Conservation (phyloP, 169 alveolate genomes). For the Perkinsus chesapeaki region DNA sequence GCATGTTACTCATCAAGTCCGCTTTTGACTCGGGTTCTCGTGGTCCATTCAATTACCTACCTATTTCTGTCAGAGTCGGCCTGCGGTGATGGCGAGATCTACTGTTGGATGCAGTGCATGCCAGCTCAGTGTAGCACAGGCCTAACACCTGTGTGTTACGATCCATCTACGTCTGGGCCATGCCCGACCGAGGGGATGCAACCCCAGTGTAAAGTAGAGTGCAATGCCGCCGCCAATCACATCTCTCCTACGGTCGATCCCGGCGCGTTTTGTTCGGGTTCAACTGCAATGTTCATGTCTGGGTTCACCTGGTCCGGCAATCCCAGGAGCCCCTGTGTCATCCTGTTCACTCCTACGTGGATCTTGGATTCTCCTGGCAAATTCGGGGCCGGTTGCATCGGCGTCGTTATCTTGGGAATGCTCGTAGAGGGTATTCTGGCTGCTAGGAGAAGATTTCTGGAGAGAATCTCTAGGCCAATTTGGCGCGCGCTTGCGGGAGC, state of each 20-base stretch:
- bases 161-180: background rate
- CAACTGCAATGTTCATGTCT: background rate
- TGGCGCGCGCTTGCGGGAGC: background rate
- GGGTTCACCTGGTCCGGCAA: background rate
- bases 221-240: background rate
- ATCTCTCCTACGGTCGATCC: background rate
- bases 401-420: background rate
- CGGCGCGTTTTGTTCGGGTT: background rate
- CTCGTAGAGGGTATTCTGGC: background rate
- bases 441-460: background rate
- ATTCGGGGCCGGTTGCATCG: background rate
- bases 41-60: no score
- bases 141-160: background rate
- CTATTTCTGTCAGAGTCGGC: background rate
- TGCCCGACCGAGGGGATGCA: background rate
- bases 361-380: background rate
- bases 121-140: background rate
- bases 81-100: background rate
- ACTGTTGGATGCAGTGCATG: background rate
- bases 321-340: background rate
- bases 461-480: no score
- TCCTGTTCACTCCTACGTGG: background rate
- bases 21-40: no score
- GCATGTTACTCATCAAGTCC: no score
- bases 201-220: background rate